Evolutionary conservation across 139 green algal genomes (phyloP).

Genomic region (Monoraphidium neglectum): DNA sequence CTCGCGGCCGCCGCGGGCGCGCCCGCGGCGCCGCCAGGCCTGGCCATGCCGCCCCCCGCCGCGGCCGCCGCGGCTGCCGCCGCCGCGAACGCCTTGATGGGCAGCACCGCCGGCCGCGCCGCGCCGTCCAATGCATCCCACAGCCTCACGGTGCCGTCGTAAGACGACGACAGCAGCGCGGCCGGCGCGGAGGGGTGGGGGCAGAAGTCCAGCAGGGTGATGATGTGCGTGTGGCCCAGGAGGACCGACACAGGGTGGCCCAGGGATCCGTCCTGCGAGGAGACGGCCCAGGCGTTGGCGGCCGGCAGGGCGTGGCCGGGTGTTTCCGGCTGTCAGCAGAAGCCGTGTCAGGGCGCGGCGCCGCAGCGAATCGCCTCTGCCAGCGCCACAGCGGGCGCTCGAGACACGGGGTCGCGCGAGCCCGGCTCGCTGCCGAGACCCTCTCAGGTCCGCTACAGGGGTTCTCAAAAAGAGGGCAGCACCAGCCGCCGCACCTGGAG

Average conservation of each 20-base stretch:
- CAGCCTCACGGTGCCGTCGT: slow-evolving; percentile 75
- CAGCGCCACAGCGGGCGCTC: too few relatives aligned
- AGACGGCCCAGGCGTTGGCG: too few relatives aligned
- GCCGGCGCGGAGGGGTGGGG: slow-evolving; percentile 32
- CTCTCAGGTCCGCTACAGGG: too few relatives aligned
- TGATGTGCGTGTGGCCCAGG: slow-evolving; percentile 51
- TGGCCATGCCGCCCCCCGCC: neutral
- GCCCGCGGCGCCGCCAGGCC: neutral
- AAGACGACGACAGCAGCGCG: slow-evolving; percentile 69
- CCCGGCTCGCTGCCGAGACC: too few relatives aligned
- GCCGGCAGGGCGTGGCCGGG: too few relatives aligned
- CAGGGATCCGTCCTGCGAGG: slow-evolving; percentile 39
- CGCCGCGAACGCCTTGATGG: too few relatives aligned
- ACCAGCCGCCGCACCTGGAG: slow-evolving; percentile 43
- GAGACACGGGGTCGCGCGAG: too few relatives aligned
- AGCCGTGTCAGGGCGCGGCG: too few relatives aligned
- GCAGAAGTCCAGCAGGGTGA: slow-evolving; percentile 75
- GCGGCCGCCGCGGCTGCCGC: too few relatives aligned
- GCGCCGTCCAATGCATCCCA: slow-evolving; percentile 57
- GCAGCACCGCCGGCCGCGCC: slow-evolving; percentile 42
- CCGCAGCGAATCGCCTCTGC: too few relatives aligned
- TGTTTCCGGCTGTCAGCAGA: too few relatives aligned
- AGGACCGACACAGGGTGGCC: slow-evolving; percentile 65
- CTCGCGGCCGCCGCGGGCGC: neutral
- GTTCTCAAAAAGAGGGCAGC: too few relatives aligned